These are phyloP conservation scores for Metschnikowia borealis DNA, from an alignment of 805 yeast genomes.

Conservation along the genomic window DNA sequence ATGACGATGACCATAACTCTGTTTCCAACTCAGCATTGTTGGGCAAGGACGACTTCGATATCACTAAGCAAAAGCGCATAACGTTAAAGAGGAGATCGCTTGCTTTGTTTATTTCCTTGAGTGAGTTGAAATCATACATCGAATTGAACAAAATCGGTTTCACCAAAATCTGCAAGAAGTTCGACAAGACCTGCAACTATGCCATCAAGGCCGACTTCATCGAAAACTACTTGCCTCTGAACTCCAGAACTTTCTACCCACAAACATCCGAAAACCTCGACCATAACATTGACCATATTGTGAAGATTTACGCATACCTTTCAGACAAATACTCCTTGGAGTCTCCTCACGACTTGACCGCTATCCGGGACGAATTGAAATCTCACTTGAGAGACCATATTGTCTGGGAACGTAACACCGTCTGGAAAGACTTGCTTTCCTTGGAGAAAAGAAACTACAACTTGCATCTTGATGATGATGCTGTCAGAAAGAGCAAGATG, in stretches of 20 bases:
- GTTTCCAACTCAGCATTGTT: constrained; percentile 22
- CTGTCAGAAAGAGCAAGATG: constrained; percentile 18
- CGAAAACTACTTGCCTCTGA: constrained; percentile 37
- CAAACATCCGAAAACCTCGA: constrained; percentile 37
- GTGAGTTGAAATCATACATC: constrained; percentile 78
- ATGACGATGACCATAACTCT: constrained; percentile 17
- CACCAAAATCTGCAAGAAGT: constrained; percentile 84
- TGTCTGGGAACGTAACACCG: constrained; percentile 96
- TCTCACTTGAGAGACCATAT: constrained; percentile 79
- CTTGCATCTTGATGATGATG: constrained; percentile 17
- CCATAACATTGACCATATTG: constrained; percentile 48
- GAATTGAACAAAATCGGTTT: constrained; percentile 88
- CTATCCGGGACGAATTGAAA: constrained; percentile 43
- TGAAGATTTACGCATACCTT: constrained; percentile 50
- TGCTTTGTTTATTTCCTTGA: constrained; percentile 64
- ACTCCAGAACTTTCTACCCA: constrained; percentile 54
- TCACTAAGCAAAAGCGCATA: constrained; percentile 41
- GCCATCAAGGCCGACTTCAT: constrained; percentile 58
- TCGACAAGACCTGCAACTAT: constrained; percentile 75
- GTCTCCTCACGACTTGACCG: constrained; percentile 46
- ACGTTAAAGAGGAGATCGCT: constrained; percentile 65
- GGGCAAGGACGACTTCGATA: constrained; percentile 25
- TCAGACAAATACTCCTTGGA: constrained; percentile 35
- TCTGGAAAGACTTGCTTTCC: constrained; percentile 95
- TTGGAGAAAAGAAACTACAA: constrained; percentile 31